Evolutionary conservation across 2,329 filamentous ascomycete genomes (phyloP).

Genomic region (Microdochium bolleyi): DNA sequence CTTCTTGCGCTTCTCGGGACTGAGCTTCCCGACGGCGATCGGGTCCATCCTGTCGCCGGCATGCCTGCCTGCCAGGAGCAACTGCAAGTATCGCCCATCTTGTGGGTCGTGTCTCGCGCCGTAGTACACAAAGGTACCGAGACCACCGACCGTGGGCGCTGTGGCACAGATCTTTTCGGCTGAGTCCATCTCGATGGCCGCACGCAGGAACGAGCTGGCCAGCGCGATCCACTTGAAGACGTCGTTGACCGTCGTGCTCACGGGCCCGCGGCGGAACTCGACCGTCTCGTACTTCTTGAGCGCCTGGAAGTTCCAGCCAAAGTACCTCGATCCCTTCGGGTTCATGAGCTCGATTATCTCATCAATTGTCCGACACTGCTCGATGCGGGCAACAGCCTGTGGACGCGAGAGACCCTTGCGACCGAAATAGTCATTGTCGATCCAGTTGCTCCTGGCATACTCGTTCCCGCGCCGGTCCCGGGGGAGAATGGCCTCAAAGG

Average conservation of each 20-base stretch:
- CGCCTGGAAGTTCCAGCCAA: conserved; percentile 2
- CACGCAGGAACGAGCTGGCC: conserved; percentile 1
- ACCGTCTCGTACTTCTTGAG: conserved; percentile 2
- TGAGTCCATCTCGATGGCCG: not conserved
- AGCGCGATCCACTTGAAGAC: conserved; percentile 2
- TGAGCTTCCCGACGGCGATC: not conserved
- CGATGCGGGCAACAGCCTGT: not conserved
- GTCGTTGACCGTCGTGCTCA: not conserved
- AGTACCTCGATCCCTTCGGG: not conserved
- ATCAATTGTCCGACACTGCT: not conserved
- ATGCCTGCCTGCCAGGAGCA: not conserved
- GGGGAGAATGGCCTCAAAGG: not conserved
- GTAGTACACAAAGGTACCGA: not conserved
- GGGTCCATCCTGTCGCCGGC: not conserved
- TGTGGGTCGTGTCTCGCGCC: not conserved
- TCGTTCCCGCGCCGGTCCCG: not conserved
- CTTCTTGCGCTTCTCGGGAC: not conserved
- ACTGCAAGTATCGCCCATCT: too few relatives aligned
- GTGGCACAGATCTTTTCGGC: not conserved
- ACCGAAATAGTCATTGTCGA: not conserved
- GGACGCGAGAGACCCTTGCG: not conserved
- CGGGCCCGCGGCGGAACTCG: conserved; percentile 2
- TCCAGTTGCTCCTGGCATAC: not conserved
- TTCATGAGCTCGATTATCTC: not conserved
- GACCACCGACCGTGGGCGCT: not conserved